Evolutionary conservation across 306 rosid species (phyloP).

Genomic region (cucumber (Cucumis sativus)): DNA sequence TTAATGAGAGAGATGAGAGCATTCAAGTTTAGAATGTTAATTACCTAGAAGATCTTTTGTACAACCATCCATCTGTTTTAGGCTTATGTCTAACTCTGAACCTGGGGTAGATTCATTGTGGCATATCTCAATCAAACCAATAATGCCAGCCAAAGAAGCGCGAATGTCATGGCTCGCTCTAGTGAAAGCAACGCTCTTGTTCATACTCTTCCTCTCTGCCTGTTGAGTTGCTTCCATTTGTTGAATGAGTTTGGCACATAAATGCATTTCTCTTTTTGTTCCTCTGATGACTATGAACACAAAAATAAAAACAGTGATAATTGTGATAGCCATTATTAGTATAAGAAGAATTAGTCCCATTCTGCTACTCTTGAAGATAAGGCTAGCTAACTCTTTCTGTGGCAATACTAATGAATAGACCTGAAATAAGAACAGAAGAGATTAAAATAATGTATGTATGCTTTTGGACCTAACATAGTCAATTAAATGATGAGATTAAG

Average conservation of each 20-base stretch:
- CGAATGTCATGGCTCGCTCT: conserved; percentile 75
- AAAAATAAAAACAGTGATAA: conserved; percentile 21
- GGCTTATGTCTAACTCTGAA: conserved; percentile 34
- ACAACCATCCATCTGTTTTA: conserved; percentile 45
- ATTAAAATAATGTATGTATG: not conserved
- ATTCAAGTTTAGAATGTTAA: not conserved
- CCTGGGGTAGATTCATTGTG: conserved; percentile 12
- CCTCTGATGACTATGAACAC: conserved; percentile 12
- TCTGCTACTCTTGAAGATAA: conserved; percentile 15
- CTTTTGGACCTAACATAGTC: not conserved
- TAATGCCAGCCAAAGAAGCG: conserved; percentile 45
- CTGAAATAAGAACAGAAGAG: conserved; percentile 26
- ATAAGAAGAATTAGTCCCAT: conserved; percentile 22
- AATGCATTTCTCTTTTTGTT: conserved; percentile 39
- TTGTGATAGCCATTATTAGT: conserved; percentile 11
- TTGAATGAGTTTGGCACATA: conserved; percentile 45
- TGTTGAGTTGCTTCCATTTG: conserved; percentile 63
- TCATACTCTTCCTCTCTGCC: conserved; percentile 63
- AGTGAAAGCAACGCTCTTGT: conserved; percentile 57
- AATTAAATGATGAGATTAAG: not conserved
- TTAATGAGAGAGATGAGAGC: not conserved
- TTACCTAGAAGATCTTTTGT: conserved; percentile 60
- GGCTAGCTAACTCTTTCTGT: conserved; percentile 9
- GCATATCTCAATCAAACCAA: conserved; percentile 47
- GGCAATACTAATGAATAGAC: conserved; percentile 33